Conservation (phyloP, 352 stramenopile species). For the Blastocystis sp. region DNA sequence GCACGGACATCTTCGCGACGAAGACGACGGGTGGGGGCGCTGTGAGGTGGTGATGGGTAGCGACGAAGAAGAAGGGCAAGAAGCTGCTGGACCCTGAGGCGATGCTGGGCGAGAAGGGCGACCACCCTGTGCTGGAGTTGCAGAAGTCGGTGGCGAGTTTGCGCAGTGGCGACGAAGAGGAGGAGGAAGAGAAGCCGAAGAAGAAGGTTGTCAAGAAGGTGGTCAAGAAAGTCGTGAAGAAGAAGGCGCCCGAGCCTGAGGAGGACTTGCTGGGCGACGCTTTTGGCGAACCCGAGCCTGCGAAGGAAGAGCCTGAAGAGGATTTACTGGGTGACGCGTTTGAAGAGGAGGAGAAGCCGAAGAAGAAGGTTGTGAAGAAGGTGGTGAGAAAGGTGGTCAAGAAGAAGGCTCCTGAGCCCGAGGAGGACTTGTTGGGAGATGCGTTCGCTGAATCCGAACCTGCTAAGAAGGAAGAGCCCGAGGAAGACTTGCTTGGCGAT, state of each 20-base stretch:
- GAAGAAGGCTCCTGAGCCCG: constrained; percentile 68
- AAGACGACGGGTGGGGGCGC: neutral
- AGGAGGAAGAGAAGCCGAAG: constrained; percentile 44
- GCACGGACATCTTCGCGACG: constrained; percentile 37
- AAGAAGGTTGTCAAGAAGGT: constrained; percentile 66
- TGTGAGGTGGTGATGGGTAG: neutral
- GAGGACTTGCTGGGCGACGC: neutral
- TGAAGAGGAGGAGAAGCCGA: constrained; percentile 55
- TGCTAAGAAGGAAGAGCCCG: constrained; percentile 1
- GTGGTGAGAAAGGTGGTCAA: constrained; percentile 55
- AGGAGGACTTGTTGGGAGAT: constrained; percentile 20
- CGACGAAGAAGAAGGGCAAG: constrained; percentile 6
- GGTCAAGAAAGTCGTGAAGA: constrained; percentile 53
- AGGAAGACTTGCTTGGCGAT: constrained; percentile 21
- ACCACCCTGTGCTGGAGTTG: neutral
- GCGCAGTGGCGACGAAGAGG: neutral
- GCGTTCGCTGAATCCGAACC: neutral
- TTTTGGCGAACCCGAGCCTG: constrained; percentile 7
- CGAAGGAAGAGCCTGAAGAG: constrained; percentile 45
- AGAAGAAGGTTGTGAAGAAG: constrained; percentile 74
- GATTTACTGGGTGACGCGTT: constrained; percentile 5
- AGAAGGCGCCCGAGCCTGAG: constrained; percentile 43
- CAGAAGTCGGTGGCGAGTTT: constrained; percentile 57
- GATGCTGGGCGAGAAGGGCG: constrained; percentile 57
- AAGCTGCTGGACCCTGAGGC: constrained; percentile 37